phyloP scores from a whole-genome alignment of 2,329 filamentous ascomycete species.

The Didymella keratinophila region DNA sequence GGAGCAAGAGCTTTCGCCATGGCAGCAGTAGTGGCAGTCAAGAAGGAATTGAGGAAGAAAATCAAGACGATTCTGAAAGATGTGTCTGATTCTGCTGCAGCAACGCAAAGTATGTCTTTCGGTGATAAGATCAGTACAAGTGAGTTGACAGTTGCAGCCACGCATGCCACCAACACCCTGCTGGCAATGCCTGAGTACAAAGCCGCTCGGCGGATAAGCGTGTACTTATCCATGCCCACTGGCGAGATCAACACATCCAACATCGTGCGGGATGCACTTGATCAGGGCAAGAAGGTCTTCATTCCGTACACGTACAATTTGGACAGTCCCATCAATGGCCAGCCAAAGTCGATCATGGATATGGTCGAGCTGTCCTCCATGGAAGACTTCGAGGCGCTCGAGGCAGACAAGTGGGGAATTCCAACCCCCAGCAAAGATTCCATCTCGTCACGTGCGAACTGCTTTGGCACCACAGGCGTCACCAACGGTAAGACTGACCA shows the following conservation, averaged over 20 bases:
- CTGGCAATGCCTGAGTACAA: constrained; percentile 76
- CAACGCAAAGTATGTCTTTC: constrained; percentile 71
- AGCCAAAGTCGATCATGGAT: constrained; percentile 81
- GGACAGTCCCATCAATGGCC: constrained; percentile 47
- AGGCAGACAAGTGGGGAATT: constrained; percentile 89
- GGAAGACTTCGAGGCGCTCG: constrained; percentile 78
- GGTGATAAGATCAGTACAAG: background rate
- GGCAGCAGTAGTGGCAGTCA: constrained; percentile 69
- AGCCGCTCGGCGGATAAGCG: constrained; percentile 76
- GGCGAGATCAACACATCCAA: constrained; percentile 84
- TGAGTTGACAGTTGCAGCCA: constrained; percentile 60
- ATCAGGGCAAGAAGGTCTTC: constrained; percentile 82
- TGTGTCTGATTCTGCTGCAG: constrained; percentile 68
- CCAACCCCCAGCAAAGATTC: constrained; percentile 78
- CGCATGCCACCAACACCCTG: constrained; percentile 69
- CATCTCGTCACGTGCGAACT: constrained; percentile 72
- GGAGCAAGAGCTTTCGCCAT: constrained; percentile 26
- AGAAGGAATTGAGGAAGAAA: constrained; percentile 75
- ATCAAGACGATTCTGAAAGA: constrained; percentile 72
- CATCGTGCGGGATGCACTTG: constrained; percentile 83
- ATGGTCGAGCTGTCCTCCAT: constrained; percentile 83
- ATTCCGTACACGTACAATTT: constrained; percentile 85
- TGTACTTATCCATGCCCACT: constrained; percentile 92
- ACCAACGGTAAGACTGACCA: constrained; percentile 47
- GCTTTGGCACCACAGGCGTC: constrained; percentile 70